Evolutionary conservation across 768 basidiomycete species (phyloP), one percentile per base, ranked within the genome.

Genomic region (Cubamyces sp.): DNA sequence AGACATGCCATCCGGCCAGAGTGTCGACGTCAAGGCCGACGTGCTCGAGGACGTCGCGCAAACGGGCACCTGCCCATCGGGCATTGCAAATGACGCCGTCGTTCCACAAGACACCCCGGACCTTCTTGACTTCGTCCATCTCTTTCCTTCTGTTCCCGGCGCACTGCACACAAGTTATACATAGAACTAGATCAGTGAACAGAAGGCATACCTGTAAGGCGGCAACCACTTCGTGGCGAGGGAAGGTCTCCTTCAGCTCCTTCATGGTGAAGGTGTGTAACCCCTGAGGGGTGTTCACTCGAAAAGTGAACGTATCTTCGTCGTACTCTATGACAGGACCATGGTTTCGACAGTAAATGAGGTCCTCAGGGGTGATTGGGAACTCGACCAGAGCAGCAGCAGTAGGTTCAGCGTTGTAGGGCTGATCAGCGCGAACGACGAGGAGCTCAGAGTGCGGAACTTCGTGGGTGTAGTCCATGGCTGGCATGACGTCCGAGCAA

Each of bases 301-400:
- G 39, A 40, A 65, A 30, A 9, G 53, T 57, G 57, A 59, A 67
- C 6, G 74, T 68, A n/a, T 77, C 75, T 25, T 78, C 77, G 60
- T 81, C 78, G 53, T 84, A 81, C 48, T 81, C 78, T 12, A 80
- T 74, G 37, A 85, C 84, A 21, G 80, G 80, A 47, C 88, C 84
- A 67, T 91, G 90, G 67, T 91, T 91, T 37, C 90, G 84, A 61
- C 84, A 84, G 68, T 89, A 92, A 11, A 86, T 77, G n/a, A 87
- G 76, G 47, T 82, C 81, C 54, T 82, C 80, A 0, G 89, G 88
- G 0, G 90, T 91, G 59, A 83, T 61, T 6, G 79, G 70, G 68
- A 86, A 86, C 66, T 86, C 82, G 19, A 85, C 80, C 14, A 91
- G 78, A 18, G 81, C 78, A 40, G 79, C 71, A 5, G 80, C 79